A percentile compares a stretch with the other conserved stretches of the same genome.
Conservation (phyloP, 352 stramenopile genomes). For the Aphanomyces euteiches region DNA sequence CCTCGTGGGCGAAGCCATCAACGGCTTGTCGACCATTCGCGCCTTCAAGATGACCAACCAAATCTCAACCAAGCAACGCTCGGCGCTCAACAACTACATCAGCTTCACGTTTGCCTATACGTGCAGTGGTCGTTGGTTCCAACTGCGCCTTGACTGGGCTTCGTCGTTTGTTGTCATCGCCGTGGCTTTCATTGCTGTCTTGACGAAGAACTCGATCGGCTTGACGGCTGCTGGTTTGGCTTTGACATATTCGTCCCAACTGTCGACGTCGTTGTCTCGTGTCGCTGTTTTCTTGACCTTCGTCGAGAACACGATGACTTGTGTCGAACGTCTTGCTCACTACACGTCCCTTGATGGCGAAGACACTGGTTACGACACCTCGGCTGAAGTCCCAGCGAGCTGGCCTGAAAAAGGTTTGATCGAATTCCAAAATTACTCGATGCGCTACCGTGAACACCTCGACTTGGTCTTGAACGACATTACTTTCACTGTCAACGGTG, state of each 20-base stretch:
- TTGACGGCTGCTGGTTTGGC: constrained; percentile 38
- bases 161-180: constrained; percentile 32
- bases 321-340: constrained; percentile 35
- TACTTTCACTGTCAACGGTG: constrained; percentile 42
- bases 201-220: constrained; percentile 42
- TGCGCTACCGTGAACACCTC: constrained; percentile 47
- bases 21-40: constrained; percentile 63
- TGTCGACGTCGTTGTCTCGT: constrained; percentile 4
- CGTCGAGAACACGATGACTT: constrained; percentile 28
- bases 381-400: constrained; percentile 28
- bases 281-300: constrained; percentile 3
- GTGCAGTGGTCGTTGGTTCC: constrained; percentile 70
- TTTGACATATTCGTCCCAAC: constrained; percentile 21
- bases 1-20: constrained; percentile 87
- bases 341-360: constrained; percentile 62
- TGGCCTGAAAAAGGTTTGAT: constrained; percentile 46
- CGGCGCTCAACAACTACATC: constrained; percentile 56
- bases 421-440: constrained; percentile 42
- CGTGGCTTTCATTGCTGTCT: constrained; percentile 39
- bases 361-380: constrained; percentile 35
- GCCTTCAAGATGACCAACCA: constrained; percentile 43
- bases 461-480: constrained; percentile 46
- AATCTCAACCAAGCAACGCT: constrained; percentile 33
- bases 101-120: constrained; percentile 76
- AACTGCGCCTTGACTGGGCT: constrained; percentile 65